A percentile compares a stretch with the other conserved stretches of the same genome.
These are phyloP conservation scores for Tephrocybe rancida DNA, from an alignment of 768 basidiomycete species.

Conservation along the genomic window DNA sequence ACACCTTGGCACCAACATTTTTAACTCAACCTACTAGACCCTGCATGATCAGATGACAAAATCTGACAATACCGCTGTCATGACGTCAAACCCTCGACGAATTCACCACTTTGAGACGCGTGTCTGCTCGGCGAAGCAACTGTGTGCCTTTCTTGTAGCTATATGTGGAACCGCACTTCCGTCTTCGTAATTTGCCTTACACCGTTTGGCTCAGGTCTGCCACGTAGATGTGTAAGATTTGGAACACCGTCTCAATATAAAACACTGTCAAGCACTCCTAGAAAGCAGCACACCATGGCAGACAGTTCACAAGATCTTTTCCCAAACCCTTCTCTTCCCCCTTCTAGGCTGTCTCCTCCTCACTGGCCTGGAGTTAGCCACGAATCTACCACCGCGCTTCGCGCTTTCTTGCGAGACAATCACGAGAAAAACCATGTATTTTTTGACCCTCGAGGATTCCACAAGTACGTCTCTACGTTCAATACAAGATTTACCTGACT, in stretches of 20 bases:
- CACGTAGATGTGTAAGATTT: background rate
- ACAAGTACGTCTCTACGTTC: slow-evolving; percentile 30
- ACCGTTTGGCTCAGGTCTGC: too few species aligned
- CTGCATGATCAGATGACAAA: too few species aligned
- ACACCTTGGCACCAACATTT: too few species aligned
- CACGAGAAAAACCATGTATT: slow-evolving; percentile 57
- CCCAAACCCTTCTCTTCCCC: slow-evolving; percentile 16
- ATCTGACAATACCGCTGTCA: too few species aligned
- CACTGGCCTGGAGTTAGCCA: slow-evolving; percentile 35
- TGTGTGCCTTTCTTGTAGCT: background rate
- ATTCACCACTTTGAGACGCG: too few species aligned
- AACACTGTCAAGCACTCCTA: background rate
- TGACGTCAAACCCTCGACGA: too few species aligned
- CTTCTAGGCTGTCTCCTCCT: slow-evolving; percentile 30
- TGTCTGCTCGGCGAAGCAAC: background rate
- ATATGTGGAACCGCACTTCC: background rate
- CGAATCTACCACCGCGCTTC: slow-evolving; percentile 40
- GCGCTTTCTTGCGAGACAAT: slow-evolving; percentile 47
- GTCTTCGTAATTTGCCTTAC: background rate
- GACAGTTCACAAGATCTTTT: slow-evolving; percentile 14
- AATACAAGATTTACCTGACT: slow-evolving; percentile 27
- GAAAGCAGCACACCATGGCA: background rate
- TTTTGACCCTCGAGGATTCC: slow-evolving; percentile 44
- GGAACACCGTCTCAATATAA: background rate
- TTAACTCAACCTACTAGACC: too few species aligned